phyloP scores from a whole-genome alignment of 1,139 yeast genomes.

The Geotrichum australiense region DNA sequence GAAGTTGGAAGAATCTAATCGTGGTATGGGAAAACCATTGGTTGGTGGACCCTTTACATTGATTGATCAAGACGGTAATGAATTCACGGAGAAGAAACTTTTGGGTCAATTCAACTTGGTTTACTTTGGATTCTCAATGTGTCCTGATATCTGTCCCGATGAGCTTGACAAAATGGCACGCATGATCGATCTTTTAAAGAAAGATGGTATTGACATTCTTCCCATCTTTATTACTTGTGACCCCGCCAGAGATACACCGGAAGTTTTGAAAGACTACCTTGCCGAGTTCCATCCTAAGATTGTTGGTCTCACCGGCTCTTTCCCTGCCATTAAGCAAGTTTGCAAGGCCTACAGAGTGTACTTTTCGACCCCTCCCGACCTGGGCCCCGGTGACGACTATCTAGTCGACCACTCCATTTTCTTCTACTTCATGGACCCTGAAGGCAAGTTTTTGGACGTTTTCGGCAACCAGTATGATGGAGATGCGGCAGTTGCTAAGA shows the following conservation, averaged over 20 bases:
- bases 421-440: slow-evolving; percentile 94
- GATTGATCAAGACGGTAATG: slow-evolving; percentile 60
- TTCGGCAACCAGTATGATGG: slow-evolving; percentile 87
- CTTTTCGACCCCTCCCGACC: slow-evolving; percentile 90
- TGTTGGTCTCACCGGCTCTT: slow-evolving; percentile 85
- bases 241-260: slow-evolving; percentile 89
- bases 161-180: slow-evolving; percentile 86
- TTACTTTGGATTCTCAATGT: slow-evolving; percentile 92
- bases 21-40: slow-evolving; percentile 85
- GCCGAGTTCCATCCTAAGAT: slow-evolving; percentile 83
- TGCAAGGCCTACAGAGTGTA: slow-evolving; percentile 90
- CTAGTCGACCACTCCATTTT: slow-evolving; percentile 95
- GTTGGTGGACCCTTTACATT: slow-evolving; percentile 86
- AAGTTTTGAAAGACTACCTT: slow-evolving; percentile 68
- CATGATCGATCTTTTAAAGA: slow-evolving; percentile 56
- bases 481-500: slow-evolving; percentile 69
- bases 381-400: slow-evolving; percentile 92
- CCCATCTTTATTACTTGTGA: slow-evolving; percentile 94
- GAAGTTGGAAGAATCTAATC: slow-evolving; percentile 70
- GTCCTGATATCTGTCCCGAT: slow-evolving; percentile 98
- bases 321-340: slow-evolving; percentile 70
- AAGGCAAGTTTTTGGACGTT: slow-evolving; percentile 90
- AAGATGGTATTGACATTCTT: slow-evolving; percentile 39
- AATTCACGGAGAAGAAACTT: slow-evolving; percentile 70
- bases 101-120: slow-evolving; percentile 70